phyloP scores from a whole-genome alignment of 2,329 filamentous ascomycete species.

The Aspergillus puulaauensis region DNA sequence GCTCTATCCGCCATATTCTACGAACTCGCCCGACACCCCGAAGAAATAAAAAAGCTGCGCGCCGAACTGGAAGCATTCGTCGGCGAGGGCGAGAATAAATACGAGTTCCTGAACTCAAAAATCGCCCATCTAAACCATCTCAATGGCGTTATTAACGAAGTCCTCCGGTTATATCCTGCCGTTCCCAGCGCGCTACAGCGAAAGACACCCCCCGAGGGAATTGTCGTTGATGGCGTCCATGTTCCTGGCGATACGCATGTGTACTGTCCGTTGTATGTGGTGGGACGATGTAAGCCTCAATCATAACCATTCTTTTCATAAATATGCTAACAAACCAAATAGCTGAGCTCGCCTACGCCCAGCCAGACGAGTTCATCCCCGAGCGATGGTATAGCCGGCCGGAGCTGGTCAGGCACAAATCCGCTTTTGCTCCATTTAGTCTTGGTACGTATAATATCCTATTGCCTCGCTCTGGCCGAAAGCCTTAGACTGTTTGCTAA shows the following conservation, averaged over 20 bases:
- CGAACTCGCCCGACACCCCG: slow-evolving; percentile 31
- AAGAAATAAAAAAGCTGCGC: slow-evolving; percentile 29
- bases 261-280: slow-evolving; percentile 21
- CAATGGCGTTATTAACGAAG: slow-evolving; percentile 18
- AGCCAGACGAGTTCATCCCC: slow-evolving; percentile 23
- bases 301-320: neutral
- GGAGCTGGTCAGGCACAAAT: slow-evolving; percentile 33
- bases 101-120: neutral
- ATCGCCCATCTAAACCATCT: slow-evolving; percentile 14
- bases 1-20: slow-evolving; percentile 45
- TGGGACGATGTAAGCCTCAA: slow-evolving; percentile 22
- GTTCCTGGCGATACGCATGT: slow-evolving; percentile 22
- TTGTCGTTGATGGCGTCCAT: slow-evolving; percentile 16
- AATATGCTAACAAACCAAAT: neutral
- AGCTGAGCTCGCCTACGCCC: slow-evolving; percentile 28
- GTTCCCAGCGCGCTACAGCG: slow-evolving; percentile 12
- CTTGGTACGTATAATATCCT: slow-evolving; percentile 20
- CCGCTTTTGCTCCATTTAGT: slow-evolving; percentile 36
- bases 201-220: slow-evolving; percentile 17
- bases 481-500: neutral
- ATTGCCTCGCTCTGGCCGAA: no score
- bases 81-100: neutral
- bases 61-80: slow-evolving; percentile 30
- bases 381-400: slow-evolving; percentile 37
- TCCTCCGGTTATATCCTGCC: slow-evolving; percentile 12